phyloP scores from a whole-genome alignment of 176 grass and related monocot species.

The Neostapfia colusana region DNA sequence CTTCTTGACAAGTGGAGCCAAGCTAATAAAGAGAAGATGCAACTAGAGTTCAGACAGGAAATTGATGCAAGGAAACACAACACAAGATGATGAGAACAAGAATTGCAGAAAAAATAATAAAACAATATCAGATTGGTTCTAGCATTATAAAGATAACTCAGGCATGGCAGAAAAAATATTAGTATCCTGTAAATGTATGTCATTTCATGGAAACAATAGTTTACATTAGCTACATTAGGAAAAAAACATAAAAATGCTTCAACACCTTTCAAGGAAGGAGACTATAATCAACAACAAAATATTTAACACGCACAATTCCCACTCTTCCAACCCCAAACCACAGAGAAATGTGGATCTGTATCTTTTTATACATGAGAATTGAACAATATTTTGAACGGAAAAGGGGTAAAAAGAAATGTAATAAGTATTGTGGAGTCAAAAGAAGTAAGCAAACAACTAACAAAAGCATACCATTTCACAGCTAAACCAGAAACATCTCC shows the following conservation, averaged over 20 bases:
- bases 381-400: not conserved
- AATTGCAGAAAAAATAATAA: not conserved
- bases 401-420: not conserved
- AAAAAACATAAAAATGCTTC: not conserved
- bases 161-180: not conserved
- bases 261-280: not conserved
- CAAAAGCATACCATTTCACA: conserved; percentile 76
- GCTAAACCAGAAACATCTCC: conserved; percentile 95
- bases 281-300: not conserved
- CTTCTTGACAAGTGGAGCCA: conserved; percentile 96
- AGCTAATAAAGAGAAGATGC: conserved; percentile 44
- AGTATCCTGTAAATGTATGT: not conserved
- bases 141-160: not conserved
- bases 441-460: conserved; percentile 15
- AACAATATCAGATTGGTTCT: not conserved
- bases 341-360: not conserved
- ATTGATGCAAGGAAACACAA: not conserved
- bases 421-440: not conserved
- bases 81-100: not conserved
- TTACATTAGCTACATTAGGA: not conserved
- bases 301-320: not conserved
- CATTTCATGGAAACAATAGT: not conserved
- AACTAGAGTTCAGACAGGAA: conserved; percentile 8
- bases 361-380: conserved; percentile 1
- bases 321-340: not conserved